phyloP scores from a whole-genome alignment of 2,329 filamentous ascomycete species.

The Trichoderma koningii region DNA sequence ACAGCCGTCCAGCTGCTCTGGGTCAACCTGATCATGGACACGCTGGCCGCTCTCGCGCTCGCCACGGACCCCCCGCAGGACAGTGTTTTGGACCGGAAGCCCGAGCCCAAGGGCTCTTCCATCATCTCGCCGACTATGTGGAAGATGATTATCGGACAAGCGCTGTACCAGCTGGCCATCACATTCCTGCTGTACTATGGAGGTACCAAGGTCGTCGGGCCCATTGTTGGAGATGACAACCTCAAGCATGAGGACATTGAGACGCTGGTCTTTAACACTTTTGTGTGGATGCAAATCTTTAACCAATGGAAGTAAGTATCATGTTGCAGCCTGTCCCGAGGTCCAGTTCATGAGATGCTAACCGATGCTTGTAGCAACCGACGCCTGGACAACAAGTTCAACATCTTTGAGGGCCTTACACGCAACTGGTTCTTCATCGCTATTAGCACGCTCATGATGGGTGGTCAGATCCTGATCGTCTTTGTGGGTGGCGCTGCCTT shows the following conservation, averaged over 20 bases:
- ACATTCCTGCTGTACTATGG: constrained; percentile 84
- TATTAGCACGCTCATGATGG: constrained; percentile 86
- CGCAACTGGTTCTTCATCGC: constrained; percentile 86
- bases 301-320: constrained; percentile 86
- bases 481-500: constrained; percentile 84
- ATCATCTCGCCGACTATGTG: constrained; percentile 91
- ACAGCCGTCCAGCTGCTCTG: constrained; percentile 90
- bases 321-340: neutral
- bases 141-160: constrained; percentile 98
- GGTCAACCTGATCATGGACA: constrained; percentile 98
- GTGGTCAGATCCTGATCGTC: constrained; percentile 85
- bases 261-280: constrained; percentile 94
- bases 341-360: constrained; percentile 27
- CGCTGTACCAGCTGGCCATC: constrained; percentile 81
- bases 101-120: constrained; percentile 57
- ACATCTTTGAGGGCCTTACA: constrained; percentile 87
- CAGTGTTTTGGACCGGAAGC: constrained; percentile 76
- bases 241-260: constrained; percentile 55
- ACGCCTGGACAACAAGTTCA: constrained; percentile 90
- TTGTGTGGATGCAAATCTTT: constrained; percentile 99
- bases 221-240: constrained; percentile 48
- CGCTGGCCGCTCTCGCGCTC: constrained; percentile 83
- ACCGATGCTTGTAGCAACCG: constrained; percentile 63
- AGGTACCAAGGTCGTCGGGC: constrained; percentile 45
- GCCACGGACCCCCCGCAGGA: constrained; percentile 88